These are phyloP conservation scores for Cyanidioschyzon merolae DNA, from an alignment of 23 red algal species.

Conservation along the genomic window DNA sequence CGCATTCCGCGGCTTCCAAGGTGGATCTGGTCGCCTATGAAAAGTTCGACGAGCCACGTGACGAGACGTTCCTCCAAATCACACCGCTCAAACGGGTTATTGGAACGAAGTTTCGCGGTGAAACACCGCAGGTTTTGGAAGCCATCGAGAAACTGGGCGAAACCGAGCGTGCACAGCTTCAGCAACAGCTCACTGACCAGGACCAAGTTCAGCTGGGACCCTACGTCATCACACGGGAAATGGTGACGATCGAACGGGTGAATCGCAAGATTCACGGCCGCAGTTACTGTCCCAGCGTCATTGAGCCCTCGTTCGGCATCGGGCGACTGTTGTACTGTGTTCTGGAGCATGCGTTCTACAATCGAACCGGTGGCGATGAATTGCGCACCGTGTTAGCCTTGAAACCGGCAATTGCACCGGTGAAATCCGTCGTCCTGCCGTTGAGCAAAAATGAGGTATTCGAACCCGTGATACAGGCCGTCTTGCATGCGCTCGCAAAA, in stretches of 20 bases:
- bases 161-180: conserved; percentile 11
- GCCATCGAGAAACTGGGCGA: conserved; percentile 44
- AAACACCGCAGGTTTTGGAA: conserved; percentile 57
- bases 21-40: conserved; percentile 61
- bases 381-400: conserved; percentile 62
- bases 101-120: conserved; percentile 55
- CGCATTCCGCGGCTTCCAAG: conserved; percentile 51
- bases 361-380: conserved; percentile 62
- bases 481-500: conserved; percentile 24
- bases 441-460: conserved; percentile 69
- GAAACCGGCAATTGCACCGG: conserved; percentile 50
- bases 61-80: conserved; percentile 32
- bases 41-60: conserved; percentile 40
- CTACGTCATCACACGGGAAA: conserved; percentile 3
- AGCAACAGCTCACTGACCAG: conserved; percentile 21
- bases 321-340: conserved; percentile 87
- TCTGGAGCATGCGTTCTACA: conserved; percentile 91
- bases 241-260: conserved; percentile 38
- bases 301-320: conserved; percentile 97
- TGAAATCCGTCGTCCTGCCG: conserved; percentile 76
- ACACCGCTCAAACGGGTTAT: conserved; percentile 62
- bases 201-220: not conserved
- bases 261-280: conserved; percentile 37
- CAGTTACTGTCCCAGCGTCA: conserved; percentile 86
- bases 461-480: conserved; percentile 25